Evolutionary conservation across 2,329 filamentous ascomycete genomes (phyloP).

Genomic region (Apiospora phragmitis): DNA sequence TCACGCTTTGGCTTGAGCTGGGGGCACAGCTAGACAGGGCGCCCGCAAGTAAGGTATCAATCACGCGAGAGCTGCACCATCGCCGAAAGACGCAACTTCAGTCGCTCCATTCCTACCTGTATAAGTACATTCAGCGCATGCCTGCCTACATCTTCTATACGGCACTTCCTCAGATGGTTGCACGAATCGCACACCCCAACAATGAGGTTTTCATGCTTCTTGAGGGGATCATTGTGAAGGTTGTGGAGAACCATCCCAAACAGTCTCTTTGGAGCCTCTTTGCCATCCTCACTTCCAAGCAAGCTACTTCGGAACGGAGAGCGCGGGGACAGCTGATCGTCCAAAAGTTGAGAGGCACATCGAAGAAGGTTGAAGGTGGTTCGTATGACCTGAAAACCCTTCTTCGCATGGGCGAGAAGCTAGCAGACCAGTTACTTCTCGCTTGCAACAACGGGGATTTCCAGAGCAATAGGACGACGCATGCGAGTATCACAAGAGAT

Average conservation of each 20-base stretch:
- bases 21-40: slow-evolving; percentile 72
- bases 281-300: slow-evolving; percentile 79
- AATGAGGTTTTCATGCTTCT: slow-evolving; percentile 74
- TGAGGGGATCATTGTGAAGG: slow-evolving; percentile 77
- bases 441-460: slow-evolving; percentile 78
- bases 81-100: slow-evolving; percentile 66
- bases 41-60: slow-evolving; percentile 54
- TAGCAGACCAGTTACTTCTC: slow-evolving; percentile 78
- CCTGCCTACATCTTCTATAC: slow-evolving; percentile 80
- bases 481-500: slow-evolving; percentile 74
- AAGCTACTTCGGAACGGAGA: slow-evolving; percentile 62
- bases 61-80: slow-evolving; percentile 52
- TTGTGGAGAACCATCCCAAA: slow-evolving; percentile 83
- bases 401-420: slow-evolving; percentile 76
- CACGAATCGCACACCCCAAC: slow-evolving; percentile 90
- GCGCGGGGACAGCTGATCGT: slow-evolving; percentile 54
- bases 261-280: slow-evolving; percentile 92
- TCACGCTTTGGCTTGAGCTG: slow-evolving; percentile 94
- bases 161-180: slow-evolving; percentile 87
- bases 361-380: slow-evolving; percentile 53
- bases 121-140: slow-evolving; percentile 73
- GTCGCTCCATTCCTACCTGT: slow-evolving; percentile 71
- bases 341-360: slow-evolving; percentile 45
- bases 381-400: slow-evolving; percentile 66
- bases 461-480: slow-evolving; percentile 64